Evolutionary conservation across 164 flowering plant genomes (phyloP).

Genomic region (Dillenia suffruticosa): DNA sequence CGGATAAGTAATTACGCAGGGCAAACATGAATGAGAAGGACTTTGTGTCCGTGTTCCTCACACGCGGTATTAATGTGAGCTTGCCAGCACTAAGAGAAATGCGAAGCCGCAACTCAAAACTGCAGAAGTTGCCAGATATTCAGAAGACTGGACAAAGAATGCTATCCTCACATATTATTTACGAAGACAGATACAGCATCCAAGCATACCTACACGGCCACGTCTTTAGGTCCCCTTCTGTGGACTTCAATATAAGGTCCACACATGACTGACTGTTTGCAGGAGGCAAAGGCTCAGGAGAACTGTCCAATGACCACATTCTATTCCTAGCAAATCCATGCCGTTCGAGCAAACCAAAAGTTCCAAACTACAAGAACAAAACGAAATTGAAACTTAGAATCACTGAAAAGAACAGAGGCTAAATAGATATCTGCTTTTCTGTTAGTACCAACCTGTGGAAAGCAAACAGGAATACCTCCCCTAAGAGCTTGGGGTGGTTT

Average conservation of each 20-base stretch:
- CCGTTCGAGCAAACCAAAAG: constrained; percentile 60
- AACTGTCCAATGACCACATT: constrained; percentile 57
- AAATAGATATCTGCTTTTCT: not conserved
- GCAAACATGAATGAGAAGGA: constrained; percentile 69
- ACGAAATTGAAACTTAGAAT: not conserved
- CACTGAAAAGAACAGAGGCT: not conserved
- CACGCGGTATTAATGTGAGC: constrained; percentile 78
- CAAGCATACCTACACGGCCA: constrained; percentile 77
- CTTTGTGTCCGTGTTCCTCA: constrained; percentile 71
- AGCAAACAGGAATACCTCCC: constrained; percentile 83
- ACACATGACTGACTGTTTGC: constrained; percentile 53
- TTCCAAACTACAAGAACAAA: constrained; percentile 54
- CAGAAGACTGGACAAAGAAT: not conserved
- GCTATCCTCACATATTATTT: not conserved
- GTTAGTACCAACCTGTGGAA: constrained; percentile 66
- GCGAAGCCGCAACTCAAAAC: constrained; percentile 86
- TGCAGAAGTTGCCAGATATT: constrained; percentile 23
- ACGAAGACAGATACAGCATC: not conserved
- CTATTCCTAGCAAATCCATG: constrained; percentile 83
- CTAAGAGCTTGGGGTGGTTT: constrained; percentile 72
- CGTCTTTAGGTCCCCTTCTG: constrained; percentile 65
- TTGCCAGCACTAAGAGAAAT: constrained; percentile 60
- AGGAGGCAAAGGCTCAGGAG: constrained; percentile 60
- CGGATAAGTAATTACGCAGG: constrained; percentile 60
- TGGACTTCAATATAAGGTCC: constrained; percentile 71